These are phyloP conservation scores for Marsdenia floribunda DNA, from an alignment of 257 asterid genomes.

Conservation along the genomic window DNA sequence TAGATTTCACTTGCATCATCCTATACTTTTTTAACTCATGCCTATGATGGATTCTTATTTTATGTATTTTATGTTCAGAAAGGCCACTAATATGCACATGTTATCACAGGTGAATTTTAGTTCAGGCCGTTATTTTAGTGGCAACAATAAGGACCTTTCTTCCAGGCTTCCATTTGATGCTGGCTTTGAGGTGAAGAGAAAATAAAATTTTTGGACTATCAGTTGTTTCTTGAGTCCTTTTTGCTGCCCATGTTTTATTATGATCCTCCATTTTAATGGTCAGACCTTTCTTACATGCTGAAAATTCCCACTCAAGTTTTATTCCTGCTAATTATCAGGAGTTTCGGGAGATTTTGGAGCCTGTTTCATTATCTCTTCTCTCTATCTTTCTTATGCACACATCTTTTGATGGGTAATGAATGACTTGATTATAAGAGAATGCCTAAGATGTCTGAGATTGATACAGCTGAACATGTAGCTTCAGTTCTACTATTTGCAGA, in stretches of 20 bases:
- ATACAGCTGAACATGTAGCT: not conserved
- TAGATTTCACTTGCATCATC: not conserved
- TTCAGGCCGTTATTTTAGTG: slow-evolving; percentile 86
- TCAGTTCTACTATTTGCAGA: not conserved
- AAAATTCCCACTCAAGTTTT: not conserved
- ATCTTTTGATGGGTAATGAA: not conserved
- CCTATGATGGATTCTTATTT: not conserved
- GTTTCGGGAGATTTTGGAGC: not conserved
- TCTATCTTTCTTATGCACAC: not conserved
- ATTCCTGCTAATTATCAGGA: not conserved
- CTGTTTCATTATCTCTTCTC: not conserved
- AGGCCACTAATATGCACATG: slow-evolving; percentile 19
- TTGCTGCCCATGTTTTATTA: not conserved
- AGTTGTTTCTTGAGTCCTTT: not conserved
- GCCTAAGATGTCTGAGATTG: slow-evolving; percentile 1
- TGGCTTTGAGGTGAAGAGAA: slow-evolving; percentile 73
- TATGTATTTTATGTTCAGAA: not conserved
- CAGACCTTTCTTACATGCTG: not conserved
- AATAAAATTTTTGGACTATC: slow-evolving; percentile 8
- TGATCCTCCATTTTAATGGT: not conserved
- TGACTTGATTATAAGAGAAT: not conserved
- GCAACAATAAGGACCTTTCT: slow-evolving; percentile 46
- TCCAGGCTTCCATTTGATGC: slow-evolving; percentile 92
- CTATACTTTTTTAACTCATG: not conserved
- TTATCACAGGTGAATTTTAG: slow-evolving; percentile 82